Conservation (phyloP, 106 monocot species). For the Dactylorhiza incarnata region DNA sequence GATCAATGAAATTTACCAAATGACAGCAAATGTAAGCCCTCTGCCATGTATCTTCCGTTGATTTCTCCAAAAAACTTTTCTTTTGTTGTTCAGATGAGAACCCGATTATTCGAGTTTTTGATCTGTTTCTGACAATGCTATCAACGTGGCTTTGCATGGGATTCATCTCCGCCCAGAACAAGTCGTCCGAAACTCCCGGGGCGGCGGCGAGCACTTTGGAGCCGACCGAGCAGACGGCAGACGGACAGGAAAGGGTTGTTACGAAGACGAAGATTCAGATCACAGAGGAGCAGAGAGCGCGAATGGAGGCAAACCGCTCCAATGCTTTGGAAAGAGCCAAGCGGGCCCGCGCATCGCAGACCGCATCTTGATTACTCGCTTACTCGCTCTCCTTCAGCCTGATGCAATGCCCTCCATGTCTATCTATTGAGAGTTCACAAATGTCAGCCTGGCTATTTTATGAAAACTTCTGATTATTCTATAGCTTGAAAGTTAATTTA, state of each 20-base stretch:
- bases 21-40: constrained; percentile 44
- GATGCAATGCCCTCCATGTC: too few species aligned
- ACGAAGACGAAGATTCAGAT: constrained; percentile 26
- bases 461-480: too few species aligned
- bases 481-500: too few species aligned
- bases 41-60: too few species aligned
- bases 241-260: not conserved
- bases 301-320: constrained; percentile 81
- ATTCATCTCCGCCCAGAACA: constrained; percentile 10
- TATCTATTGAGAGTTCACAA: too few species aligned
- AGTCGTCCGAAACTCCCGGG: constrained; percentile 17
- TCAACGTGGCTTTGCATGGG: constrained; percentile 9
- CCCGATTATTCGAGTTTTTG: not conserved
- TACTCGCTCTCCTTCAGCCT: too few species aligned
- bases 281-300: constrained; percentile 78
- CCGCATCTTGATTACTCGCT: not conserved
- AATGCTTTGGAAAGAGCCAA: constrained; percentile 69
- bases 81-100: not conserved
- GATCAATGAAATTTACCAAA: constrained; percentile 60
- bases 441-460: too few species aligned
- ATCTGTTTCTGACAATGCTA: not conserved
- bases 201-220: constrained; percentile 1
- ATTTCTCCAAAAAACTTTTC: not conserved
- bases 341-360: not conserved
- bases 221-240: too few species aligned